A percentile compares a stretch with the other conserved stretches of the same genome.
Conservation (phyloP, 176 grass and related monocot genomes). For the Zea luxurians region DNA sequence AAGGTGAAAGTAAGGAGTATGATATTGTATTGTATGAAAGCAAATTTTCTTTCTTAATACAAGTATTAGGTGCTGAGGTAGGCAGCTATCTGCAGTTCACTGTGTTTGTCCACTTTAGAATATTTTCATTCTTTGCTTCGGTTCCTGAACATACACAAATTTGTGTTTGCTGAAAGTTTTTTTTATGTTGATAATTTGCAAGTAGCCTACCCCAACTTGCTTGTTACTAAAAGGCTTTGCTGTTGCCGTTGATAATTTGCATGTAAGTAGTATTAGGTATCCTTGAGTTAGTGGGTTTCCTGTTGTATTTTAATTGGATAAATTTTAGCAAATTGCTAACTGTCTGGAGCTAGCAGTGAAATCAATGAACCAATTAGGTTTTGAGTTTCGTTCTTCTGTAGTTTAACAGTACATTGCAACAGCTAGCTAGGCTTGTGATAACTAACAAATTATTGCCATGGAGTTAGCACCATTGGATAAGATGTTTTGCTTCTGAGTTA, state of each 20-base stretch:
- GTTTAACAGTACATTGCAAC: conserved; percentile 3
- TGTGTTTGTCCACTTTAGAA: conserved; percentile 9
- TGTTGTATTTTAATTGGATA: conserved; percentile 19
- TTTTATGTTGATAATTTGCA: conserved; percentile 19
- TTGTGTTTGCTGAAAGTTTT: neutral
- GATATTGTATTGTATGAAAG: neutral
- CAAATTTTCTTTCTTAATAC: neutral
- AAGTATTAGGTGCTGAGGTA: conserved; percentile 10
- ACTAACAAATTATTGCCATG: neutral
- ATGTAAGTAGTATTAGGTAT: neutral
- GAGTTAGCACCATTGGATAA: conserved; percentile 7
- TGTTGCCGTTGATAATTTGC: neutral
- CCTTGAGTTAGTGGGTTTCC: neutral
- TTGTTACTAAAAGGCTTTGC: neutral
- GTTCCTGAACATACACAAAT: conserved; percentile 1
- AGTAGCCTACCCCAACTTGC: neutral
- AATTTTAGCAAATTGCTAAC: conserved; percentile 8
- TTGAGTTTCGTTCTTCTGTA: neutral
- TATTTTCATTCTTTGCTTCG: neutral
- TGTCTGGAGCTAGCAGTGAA: neutral
- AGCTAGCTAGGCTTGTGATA: neutral
- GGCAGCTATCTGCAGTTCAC: neutral
- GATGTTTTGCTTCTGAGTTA: neutral
- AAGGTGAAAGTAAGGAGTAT: neutral
- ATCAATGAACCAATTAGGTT: neutral